Evolutionary conservation across 495 filamentous ascomycete species (phyloP).

Genomic region (Trichoderma orchidacearum): DNA sequence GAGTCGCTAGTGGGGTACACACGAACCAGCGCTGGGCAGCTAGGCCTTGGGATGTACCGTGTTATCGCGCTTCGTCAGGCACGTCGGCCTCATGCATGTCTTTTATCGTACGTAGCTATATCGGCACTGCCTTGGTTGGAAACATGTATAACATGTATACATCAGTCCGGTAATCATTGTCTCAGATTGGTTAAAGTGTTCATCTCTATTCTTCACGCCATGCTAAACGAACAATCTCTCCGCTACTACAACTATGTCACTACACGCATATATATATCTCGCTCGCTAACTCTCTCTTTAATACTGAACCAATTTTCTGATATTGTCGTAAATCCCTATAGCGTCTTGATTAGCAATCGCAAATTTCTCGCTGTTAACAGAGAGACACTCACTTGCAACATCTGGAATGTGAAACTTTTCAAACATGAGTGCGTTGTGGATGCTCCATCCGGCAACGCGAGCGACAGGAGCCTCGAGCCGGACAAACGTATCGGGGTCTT

Average conservation of each 20-base stretch:
- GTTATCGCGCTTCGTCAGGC: too few relatives aligned
- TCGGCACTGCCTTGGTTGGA: too few relatives aligned
- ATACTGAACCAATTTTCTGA: constrained; percentile 8
- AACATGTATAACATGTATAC: too few relatives aligned
- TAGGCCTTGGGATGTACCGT: not conserved
- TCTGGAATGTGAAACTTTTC: constrained; percentile 87
- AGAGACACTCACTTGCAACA: constrained; percentile 61
- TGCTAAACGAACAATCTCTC: not conserved
- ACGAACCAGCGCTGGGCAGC: not conserved
- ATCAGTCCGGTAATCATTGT: too few relatives aligned
- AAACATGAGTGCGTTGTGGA: constrained; percentile 67
- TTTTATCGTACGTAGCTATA: too few relatives aligned
- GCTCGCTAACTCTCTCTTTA: not conserved
- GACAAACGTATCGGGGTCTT: constrained; percentile 65
- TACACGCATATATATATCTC: not conserved
- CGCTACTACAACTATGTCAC: too few relatives aligned
- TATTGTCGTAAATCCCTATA: constrained; percentile 39
- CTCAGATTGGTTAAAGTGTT: not conserved
- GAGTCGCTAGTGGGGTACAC: not conserved
- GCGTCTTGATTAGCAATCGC: constrained; percentile 9
- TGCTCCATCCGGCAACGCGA: constrained; percentile 84
- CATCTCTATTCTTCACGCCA: not conserved
- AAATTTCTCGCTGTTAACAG: not conserved
- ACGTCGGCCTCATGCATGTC: too few relatives aligned
- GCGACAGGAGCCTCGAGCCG: constrained; percentile 84